Base-by-base conservation (phyloP, 1,284 basidiomycete genomes). In the Cutaneotrichosporon sp. region DNA sequence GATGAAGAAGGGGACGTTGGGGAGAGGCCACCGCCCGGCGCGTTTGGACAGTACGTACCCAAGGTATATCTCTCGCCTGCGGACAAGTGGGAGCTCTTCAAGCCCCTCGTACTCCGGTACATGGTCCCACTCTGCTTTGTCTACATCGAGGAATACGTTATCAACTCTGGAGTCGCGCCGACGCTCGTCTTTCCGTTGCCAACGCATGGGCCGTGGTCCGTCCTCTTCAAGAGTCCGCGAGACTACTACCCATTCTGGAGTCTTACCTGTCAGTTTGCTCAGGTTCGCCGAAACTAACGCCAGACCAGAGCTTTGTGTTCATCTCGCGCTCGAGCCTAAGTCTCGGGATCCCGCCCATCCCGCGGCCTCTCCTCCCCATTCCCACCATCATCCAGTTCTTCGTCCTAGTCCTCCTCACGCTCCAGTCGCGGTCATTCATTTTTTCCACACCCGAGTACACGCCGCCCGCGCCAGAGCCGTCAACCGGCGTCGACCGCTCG, bases 171-270 rank as follows among this genome's bases (percentile, higher is more conserved):
- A 26, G 87, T 97, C 13, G 87, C 92, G 13, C 95, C 96, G 0
- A 97, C 93, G 0, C 83, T 99, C 13, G 80, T 98, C 16, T 99
- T 97, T 75, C 89, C 92, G 0, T 85, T 97, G 13, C 96, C 96
- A 0, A 85, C 46, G 73, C 82, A n/a, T 0, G 79, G 47, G 82
- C 88, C 74, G 83, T 89, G 72, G 72, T 94, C 53, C 79, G 92
- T 59, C 84, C 87, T 97, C 64, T 92, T 98, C 69, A 87, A 90
- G 71, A 89, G 87, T 1, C 85, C 96, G 36, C 84, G 91, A 38
- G 96, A 99, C 76, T 99, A 96, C 77, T 98, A 98, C 79, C 94
- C 95, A 7, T 85, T 96, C 49, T 93, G 92, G 90, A 76, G 76
- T 10, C 60, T 81, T 36, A 80, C 79, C 1, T 78, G 76, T 76